phyloP scores from a whole-genome alignment of 306 rosid genomes.

The Prunus mume region DNA sequence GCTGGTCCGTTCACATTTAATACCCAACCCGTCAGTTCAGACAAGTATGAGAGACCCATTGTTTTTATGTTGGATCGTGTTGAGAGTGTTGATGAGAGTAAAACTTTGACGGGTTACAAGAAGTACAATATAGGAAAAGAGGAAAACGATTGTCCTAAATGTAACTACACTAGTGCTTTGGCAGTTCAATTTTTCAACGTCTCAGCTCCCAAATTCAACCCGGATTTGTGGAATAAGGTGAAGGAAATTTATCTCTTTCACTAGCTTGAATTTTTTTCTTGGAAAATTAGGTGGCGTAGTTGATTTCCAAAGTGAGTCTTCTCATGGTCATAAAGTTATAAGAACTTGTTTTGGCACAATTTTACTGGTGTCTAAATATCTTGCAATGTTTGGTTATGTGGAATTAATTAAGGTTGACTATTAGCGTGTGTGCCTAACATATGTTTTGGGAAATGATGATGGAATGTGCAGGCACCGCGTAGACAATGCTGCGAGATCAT shows the following conservation, averaged over 20 bases:
- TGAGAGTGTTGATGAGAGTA: constrained; percentile 10
- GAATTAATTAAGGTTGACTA: neutral
- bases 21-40: constrained; percentile 35
- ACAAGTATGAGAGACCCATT: constrained; percentile 35
- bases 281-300: neutral
- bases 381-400: neutral
- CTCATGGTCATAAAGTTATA: neutral
- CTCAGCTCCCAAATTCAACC: constrained; percentile 30
- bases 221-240: constrained; percentile 55
- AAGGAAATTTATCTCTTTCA: neutral
- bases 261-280: neutral
- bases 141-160: constrained; percentile 19
- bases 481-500: constrained; percentile 73
- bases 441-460: neutral
- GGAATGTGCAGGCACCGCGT: constrained; percentile 64
- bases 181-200: constrained; percentile 39
- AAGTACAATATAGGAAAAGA: constrained; percentile 7
- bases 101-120: constrained; percentile 28
- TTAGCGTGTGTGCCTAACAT: neutral
- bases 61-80: constrained; percentile 40
- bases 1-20: constrained; percentile 47
- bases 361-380: neutral
- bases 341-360: neutral
- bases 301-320: neutral
- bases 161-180: constrained; percentile 21